Conservation (phyloP, 176 grass and related monocot species). For the Triticum aestivum region IWGSC_CS_RefSeq_v2.1 NC_057797.1:692517398-692517897, state of each 20-base stretch:
- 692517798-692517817: conserved; percentile 17
- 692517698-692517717: too few relatives aligned
- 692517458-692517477: conserved; percentile 50
- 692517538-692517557: conserved; percentile 26
- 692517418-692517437: not conserved
- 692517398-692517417: not conserved
- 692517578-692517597: conserved; percentile 34
- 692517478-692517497: conserved; percentile 28
- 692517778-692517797: not conserved
- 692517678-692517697: not conserved
- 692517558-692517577: conserved; percentile 17
- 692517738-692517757: too few relatives aligned
- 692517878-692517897: not conserved
- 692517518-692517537: conserved; percentile 14
- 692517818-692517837: not conserved
- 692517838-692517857: not conserved
- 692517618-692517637: not conserved
- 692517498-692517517: not conserved
- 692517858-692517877: conserved; percentile 26
- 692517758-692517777: not conserved
- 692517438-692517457: not conserved
- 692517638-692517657: not conserved
- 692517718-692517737: too few relatives aligned
- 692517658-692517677: not conserved
- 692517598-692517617: conserved; percentile 27